These are phyloP conservation scores for Phalaenopsis equestris DNA, from an alignment of 106 monocot genomes.

Conservation along the genomic window DNA sequence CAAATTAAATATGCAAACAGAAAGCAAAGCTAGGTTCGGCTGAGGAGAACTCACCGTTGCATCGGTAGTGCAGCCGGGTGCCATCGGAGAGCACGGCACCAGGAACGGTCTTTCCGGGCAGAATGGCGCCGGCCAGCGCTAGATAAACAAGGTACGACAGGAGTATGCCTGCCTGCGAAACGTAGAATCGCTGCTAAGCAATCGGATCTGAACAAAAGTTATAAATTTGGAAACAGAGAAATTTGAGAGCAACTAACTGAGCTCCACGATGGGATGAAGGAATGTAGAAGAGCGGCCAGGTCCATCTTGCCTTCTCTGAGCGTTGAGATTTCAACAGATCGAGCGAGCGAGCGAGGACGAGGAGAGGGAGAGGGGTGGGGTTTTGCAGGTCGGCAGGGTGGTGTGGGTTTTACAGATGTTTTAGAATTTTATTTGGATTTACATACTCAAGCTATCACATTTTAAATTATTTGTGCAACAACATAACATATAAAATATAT, in stretches of 20 bases:
- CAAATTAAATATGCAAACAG: not conserved
- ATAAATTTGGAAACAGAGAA: not conserved
- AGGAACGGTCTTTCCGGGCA: conserved; percentile 75
- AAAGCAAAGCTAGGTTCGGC: not conserved
- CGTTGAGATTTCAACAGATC: too few relatives aligned
- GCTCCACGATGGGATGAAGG: conserved; percentile 3
- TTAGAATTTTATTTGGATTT: too few relatives aligned
- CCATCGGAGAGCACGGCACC: conserved; percentile 77
- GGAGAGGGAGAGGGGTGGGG: too few relatives aligned
- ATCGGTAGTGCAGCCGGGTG: conserved; percentile 68
- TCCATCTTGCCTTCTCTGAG: not conserved
- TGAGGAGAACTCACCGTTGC: conserved; percentile 49
- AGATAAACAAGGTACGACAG: conserved; percentile 52
- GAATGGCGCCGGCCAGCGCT: conserved; percentile 47
- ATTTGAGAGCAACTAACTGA: not conserved
- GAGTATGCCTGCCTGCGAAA: conserved; percentile 47
- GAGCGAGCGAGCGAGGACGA: too few relatives aligned
- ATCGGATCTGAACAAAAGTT: not conserved
- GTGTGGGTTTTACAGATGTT: too few relatives aligned
- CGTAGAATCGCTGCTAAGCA: not conserved
- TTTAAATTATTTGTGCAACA: too few relatives aligned
- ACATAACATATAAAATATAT: too few relatives aligned
- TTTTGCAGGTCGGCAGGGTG: too few relatives aligned
- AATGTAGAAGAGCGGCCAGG: conserved; percentile 1
- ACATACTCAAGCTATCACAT: too few relatives aligned